Percentiles rank a stretch among this genome's conserved stretches.
These are phyloP conservation scores for Sphaerosporella brunnea DNA, from an alignment of 495 filamentous ascomycete species.

Conservation along the genomic window DNA sequence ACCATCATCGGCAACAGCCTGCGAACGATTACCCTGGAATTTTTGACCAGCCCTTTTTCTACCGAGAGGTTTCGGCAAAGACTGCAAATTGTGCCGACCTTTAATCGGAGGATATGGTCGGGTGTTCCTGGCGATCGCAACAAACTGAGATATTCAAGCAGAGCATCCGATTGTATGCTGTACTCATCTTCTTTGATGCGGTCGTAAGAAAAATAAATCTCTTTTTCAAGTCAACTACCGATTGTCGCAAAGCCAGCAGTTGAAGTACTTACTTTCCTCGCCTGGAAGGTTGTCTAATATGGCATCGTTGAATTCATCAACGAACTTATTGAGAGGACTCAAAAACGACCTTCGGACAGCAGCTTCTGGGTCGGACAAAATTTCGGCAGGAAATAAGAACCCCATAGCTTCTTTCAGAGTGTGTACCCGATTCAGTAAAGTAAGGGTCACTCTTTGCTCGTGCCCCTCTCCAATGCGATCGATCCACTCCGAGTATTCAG, in stretches of 20 bases:
- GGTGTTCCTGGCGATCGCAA: background rate
- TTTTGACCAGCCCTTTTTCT: conserved; percentile 10
- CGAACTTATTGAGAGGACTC: conserved; percentile 4
- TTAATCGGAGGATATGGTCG: background rate
- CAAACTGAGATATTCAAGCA: conserved; percentile 2
- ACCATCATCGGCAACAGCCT: background rate
- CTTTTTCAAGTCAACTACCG: background rate
- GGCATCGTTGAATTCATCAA: conserved; percentile 7
- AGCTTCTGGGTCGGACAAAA: background rate
- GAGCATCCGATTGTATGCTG: background rate
- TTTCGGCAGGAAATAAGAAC: conserved; percentile 4
- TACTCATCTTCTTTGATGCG: conserved; percentile 5
- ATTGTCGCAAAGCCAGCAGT: background rate
- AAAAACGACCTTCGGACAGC: background rate
- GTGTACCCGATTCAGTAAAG: background rate
- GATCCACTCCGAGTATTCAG: conserved; percentile 5
- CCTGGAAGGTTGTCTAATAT: background rate
- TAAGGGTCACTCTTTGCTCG: background rate
- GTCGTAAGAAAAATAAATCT: background rate
- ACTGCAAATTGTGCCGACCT: conserved; percentile 4
- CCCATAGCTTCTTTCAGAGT: background rate
- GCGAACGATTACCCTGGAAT: conserved; percentile 3
- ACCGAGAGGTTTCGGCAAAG: conserved; percentile 7
- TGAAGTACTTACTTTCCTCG: conserved; percentile 1
- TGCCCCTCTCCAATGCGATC: background rate